phyloP scores from a whole-genome alignment of 805 yeast species.

The Yarrowia keelungensis region DNA sequence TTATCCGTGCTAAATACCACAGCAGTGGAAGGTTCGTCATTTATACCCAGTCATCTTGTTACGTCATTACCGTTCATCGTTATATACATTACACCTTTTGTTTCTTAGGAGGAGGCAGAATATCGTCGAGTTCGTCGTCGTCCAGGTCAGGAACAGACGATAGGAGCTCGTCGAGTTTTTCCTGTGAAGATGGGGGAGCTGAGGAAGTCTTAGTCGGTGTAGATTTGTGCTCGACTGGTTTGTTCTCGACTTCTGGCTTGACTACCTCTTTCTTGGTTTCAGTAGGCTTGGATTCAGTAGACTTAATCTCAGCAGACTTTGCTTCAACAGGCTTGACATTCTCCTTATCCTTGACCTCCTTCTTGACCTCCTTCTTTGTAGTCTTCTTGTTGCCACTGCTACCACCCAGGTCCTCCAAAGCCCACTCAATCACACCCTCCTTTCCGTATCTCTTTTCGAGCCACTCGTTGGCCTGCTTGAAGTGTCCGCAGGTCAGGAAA shows the following conservation, averaged over 20 bases:
- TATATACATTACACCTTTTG: slow-evolving; percentile 14
- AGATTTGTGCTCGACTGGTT: too few species aligned
- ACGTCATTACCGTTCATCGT: neutral
- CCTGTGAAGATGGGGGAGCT: slow-evolving; percentile 7
- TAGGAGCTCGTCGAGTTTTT: slow-evolving; percentile 10
- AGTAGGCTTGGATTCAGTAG: neutral
- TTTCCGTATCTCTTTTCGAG: slow-evolving; percentile 56
- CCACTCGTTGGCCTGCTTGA: slow-evolving; percentile 80
- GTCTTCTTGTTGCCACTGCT: neutral
- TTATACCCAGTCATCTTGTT: too few species aligned
- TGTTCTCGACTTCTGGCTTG: neutral
- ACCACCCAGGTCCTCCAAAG: slow-evolving; percentile 46
- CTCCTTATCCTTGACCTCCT: neutral
- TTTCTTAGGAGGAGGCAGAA: slow-evolving; percentile 23
- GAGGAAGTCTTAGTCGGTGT: too few species aligned
- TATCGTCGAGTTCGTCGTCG: slow-evolving; percentile 33
- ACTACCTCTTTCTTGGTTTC: neutral
- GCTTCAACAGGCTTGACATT: too few species aligned
- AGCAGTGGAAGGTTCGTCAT: too few species aligned
- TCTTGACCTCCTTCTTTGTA: neutral
- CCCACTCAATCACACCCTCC: slow-evolving; percentile 71
- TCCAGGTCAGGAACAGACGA: slow-evolving; percentile 16
- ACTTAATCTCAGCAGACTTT: neutral
- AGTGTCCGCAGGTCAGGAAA: slow-evolving; percentile 79
- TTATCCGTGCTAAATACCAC: too few species aligned